phyloP scores from a whole-genome alignment of 208 protist species.

The Endotrypanum monterogeii region DNA sequence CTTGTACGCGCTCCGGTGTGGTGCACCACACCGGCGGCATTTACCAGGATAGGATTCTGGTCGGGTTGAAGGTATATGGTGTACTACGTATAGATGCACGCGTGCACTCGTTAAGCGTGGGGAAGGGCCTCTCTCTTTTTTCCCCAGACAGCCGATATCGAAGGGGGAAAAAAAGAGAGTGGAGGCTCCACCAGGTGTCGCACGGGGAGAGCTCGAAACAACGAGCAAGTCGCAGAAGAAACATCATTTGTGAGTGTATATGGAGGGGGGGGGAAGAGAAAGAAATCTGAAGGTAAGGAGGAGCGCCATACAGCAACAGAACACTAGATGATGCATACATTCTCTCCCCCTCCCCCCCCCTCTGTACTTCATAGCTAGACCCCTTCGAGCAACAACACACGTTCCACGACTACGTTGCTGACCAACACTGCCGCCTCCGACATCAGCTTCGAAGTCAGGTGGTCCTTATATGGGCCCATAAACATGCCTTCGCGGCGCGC shows the following conservation, averaged over 20 bases:
- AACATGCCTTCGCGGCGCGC: constrained; percentile 63
- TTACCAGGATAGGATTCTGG: not conserved
- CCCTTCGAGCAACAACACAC: constrained; percentile 54
- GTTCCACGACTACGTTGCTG: constrained; percentile 55
- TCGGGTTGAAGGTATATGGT: not conserved
- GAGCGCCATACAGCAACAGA: too few relatives aligned
- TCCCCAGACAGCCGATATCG: not conserved
- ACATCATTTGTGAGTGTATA: too few relatives aligned
- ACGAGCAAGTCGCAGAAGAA: too few relatives aligned
- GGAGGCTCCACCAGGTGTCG: too few relatives aligned
- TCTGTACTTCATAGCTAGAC: constrained; percentile 6
- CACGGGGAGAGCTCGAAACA: too few relatives aligned
- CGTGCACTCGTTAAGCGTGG: not conserved
- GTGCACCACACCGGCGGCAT: not conserved
- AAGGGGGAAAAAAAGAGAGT: too few relatives aligned
- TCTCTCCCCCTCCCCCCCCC: too few relatives aligned
- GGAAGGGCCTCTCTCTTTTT: not conserved
- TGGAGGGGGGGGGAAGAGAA: too few relatives aligned
- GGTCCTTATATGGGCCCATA: constrained; percentile 44
- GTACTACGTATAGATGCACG: not conserved
- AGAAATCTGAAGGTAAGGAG: too few relatives aligned
- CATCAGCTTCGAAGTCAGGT: constrained; percentile 67
- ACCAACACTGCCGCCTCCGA: constrained; percentile 68
- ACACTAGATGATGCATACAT: too few relatives aligned
- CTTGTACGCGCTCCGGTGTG: not conserved